Evolutionary conservation across 2,329 filamentous ascomycete genomes (phyloP), one percentile per base, ranked within the genome.

Genomic region (Teratosphaeria gauchensis): DNA sequence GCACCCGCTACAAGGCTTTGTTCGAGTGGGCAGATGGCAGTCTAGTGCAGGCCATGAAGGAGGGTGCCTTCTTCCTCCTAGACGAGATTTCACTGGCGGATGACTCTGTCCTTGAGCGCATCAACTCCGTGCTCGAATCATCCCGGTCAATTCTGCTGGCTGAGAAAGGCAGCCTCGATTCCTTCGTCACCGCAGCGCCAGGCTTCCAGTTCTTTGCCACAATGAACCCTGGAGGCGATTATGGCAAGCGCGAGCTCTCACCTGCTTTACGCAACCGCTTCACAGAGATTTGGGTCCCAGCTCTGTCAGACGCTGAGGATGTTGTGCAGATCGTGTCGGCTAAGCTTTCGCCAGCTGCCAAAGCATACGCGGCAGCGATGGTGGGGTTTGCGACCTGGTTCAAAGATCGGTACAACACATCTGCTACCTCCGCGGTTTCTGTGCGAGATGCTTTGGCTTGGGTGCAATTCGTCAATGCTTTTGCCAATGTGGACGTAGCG

Each of bases 161-260:
- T 0, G 94, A 99, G 72, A 99, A 97, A 74, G 95, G 94, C 0
- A 84, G 89, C 1, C 82, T 88, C 4, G 86, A 96, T 71, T 91
- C 91, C 0, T 85, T 89, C 63, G 82, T 99, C 30, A 82, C 83
- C 46, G 94, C 88, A 5, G 74, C 80, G 11, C 80, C 87, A 48
- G 89, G 88, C 0, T 99, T 97, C 73, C 92, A 99, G 68, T 96
- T 99, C 74, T 84, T 99, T 60, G 92, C 94, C 3, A 99, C 94
- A 0, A 99, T 99, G 94, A 99, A 99, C 65, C 94, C 94, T 8
- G 95, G 95, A 55, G 94, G 95, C 53, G 94, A 99, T 70, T 99
- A 97, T 72, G 94, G 94, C 64, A 99, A 99, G 76, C 90, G 92
- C 66, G 94, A 99, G 72, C 81, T 99, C 12, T 99, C 94, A 0